Evolutionary conservation across 1,284 basidiomycete species (phyloP).

Genomic region (Apiotrichum akiyoshidainum): DNA sequence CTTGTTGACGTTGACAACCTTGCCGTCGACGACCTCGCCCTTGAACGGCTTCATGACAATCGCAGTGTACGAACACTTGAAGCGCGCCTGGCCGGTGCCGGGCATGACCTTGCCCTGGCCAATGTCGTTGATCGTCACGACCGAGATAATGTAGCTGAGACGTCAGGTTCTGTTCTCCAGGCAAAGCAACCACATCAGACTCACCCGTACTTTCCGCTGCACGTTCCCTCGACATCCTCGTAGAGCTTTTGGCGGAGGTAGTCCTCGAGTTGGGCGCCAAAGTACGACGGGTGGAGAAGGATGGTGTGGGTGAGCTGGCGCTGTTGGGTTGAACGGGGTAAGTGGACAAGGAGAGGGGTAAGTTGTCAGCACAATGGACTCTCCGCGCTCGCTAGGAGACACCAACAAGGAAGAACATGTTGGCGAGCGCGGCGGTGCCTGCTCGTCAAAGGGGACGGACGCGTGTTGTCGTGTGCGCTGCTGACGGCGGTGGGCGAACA

Average conservation of each 20-base stretch:
- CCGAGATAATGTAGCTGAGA: conserved; percentile 88
- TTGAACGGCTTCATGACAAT: conserved; percentile 98
- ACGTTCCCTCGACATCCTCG: conserved; percentile 95
- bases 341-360: conserved; percentile 4
- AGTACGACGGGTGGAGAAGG: conserved; percentile 94
- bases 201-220: conserved; percentile 82
- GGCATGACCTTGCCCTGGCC: conserved; percentile 87
- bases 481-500: too few species aligned
- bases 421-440: conserved; percentile 1
- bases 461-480: too few species aligned
- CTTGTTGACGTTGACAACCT: conserved; percentile 86
- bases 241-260: conserved; percentile 91
- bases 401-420: conserved; percentile 51
- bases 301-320: conserved; percentile 95
- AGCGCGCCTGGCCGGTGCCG: conserved; percentile 90
- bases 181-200: conserved; percentile 16
- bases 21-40: conserved; percentile 95
- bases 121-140: conserved; percentile 82
- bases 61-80: conserved; percentile 82
- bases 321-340: conserved; percentile 51
- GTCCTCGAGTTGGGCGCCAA: conserved; percentile 89
- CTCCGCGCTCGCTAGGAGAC: conserved; percentile 11
- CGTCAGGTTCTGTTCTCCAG: conserved; percentile 6
- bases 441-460: background rate
- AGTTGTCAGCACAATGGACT: conserved; percentile 27